Evolutionary conservation across 2,329 filamentous ascomycete genomes (phyloP).

Genomic region (Samsoniella hepiali): DNA sequence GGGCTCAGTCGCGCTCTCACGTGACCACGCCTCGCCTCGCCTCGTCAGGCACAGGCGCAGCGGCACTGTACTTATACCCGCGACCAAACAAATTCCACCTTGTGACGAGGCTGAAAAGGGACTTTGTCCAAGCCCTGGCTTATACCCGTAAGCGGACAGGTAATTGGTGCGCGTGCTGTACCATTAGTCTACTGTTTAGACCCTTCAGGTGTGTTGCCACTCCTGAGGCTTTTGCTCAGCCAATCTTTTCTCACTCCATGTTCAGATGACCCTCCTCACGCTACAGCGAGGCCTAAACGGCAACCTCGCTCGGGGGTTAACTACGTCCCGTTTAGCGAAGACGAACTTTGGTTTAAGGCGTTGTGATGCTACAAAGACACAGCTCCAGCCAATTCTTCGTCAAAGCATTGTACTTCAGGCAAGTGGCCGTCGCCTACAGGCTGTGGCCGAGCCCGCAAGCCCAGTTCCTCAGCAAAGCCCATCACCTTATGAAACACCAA

Average conservation of each 20-base stretch:
- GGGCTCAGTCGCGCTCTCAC: conserved; percentile 7
- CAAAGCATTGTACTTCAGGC: background rate
- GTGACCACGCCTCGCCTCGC: background rate
- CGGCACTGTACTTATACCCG: background rate
- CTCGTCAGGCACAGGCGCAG: background rate
- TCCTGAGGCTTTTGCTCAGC: background rate
- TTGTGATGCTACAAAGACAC: background rate
- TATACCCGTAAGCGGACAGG: background rate
- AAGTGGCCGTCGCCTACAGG: conserved; percentile 16
- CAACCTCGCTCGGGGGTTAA: background rate
- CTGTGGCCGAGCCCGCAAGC: background rate
- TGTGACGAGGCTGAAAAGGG: background rate
- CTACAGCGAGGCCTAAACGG: conserved; percentile 7
- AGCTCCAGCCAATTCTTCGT: background rate
- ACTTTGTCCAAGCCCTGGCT: background rate
- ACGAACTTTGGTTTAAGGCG: background rate
- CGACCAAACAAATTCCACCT: background rate
- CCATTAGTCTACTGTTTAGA: background rate
- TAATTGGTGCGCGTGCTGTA: background rate
- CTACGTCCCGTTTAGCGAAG: background rate
- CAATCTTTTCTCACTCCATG: background rate
- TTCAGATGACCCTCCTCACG: conserved; percentile 3
- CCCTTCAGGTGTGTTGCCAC: background rate
- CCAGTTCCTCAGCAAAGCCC: background rate
- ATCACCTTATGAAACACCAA: conserved; percentile 63